A percentile compares a stretch with the other conserved stretches of the same genome.
These are phyloP conservation scores for Takakia lepidozioides DNA, from an alignment of 225 moss, liverwort and hornwort species.

Conservation along the genomic window DNA sequence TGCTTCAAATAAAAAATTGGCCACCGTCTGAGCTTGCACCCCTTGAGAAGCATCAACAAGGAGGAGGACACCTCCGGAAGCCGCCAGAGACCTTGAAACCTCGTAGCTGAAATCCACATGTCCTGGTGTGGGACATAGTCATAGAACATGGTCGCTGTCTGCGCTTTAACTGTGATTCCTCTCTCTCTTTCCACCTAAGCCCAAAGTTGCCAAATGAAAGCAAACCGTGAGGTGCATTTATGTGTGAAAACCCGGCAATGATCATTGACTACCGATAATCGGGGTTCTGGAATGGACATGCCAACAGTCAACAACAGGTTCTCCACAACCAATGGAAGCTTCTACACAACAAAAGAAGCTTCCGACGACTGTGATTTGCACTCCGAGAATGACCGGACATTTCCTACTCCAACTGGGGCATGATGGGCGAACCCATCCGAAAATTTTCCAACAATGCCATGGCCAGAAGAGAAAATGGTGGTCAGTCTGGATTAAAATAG, in stretches of 20 bases:
- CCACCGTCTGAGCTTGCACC: background rate
- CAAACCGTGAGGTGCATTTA: too few species aligned
- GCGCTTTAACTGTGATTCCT: slow-evolving; percentile 95
- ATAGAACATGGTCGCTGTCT: slow-evolving; percentile 92
- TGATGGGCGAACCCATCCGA: too few species aligned
- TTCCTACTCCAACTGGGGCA: slow-evolving; percentile 4
- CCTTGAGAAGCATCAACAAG: background rate
- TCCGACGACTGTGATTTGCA: slow-evolving; percentile 10
- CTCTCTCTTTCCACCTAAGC: slow-evolving; percentile 88
- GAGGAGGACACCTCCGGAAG: background rate
- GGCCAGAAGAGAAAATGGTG: too few species aligned
- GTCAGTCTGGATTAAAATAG: too few species aligned
- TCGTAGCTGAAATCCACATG: slow-evolving; percentile 1
- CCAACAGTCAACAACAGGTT: too few species aligned
- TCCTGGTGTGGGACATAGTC: slow-evolving; percentile 19
- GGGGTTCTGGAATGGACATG: too few species aligned
- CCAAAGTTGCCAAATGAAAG: background rate
- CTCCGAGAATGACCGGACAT: slow-evolving; percentile 6
- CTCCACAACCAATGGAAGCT: too few species aligned
- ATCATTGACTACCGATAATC: too few species aligned
- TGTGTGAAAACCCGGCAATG: too few species aligned
- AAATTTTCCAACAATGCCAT: too few species aligned
- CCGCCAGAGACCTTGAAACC: background rate
- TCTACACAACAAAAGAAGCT: too few species aligned
- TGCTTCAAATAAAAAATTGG: slow-evolving; percentile 46